phyloP scores from a whole-genome alignment of 2,329 filamentous ascomycete genomes.

The Colletotrichum spaethianum region DNA sequence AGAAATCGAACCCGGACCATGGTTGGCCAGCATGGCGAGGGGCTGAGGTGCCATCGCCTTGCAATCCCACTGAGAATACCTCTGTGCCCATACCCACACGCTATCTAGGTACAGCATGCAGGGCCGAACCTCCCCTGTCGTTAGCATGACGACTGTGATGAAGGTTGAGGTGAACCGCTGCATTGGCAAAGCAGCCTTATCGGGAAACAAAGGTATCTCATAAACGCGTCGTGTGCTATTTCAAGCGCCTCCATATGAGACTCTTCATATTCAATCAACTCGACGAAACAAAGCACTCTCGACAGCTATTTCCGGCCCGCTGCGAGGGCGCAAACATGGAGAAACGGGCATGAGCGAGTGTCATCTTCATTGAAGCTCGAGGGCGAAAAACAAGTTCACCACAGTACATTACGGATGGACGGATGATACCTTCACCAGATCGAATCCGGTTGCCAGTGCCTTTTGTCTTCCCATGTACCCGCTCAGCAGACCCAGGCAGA shows the following conservation, averaged over 20 bases:
- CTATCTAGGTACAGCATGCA: not conserved
- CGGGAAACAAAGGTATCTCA: slow-evolving; percentile 22
- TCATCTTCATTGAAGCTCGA: slow-evolving; percentile 22
- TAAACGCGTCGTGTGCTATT: slow-evolving; percentile 24
- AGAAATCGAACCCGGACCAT: slow-evolving; percentile 27
- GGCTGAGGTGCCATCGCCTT: not conserved
- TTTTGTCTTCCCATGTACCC: not conserved
- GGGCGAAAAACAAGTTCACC: not conserved
- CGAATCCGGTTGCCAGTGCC: not conserved
- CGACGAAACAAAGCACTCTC: not conserved
- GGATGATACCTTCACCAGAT: not conserved
- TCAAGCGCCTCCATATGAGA: slow-evolving; percentile 8
- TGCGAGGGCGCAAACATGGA: not conserved
- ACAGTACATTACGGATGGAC: not conserved
- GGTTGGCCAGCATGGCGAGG: not conserved
- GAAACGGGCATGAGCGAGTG: slow-evolving; percentile 7
- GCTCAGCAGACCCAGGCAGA: not conserved
- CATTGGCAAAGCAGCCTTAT: slow-evolving; percentile 24
- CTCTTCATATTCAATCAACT: slow-evolving; percentile 2
- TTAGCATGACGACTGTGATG: slow-evolving; percentile 35
- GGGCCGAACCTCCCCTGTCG: slow-evolving; percentile 6
- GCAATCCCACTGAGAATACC: no score
- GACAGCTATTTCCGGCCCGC: slow-evolving; percentile 24
- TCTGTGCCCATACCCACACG: no score
- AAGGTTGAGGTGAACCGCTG: not conserved